Base-by-base conservation (phyloP, 208 protist species). In the Acanthamoeba sp. region DNA sequence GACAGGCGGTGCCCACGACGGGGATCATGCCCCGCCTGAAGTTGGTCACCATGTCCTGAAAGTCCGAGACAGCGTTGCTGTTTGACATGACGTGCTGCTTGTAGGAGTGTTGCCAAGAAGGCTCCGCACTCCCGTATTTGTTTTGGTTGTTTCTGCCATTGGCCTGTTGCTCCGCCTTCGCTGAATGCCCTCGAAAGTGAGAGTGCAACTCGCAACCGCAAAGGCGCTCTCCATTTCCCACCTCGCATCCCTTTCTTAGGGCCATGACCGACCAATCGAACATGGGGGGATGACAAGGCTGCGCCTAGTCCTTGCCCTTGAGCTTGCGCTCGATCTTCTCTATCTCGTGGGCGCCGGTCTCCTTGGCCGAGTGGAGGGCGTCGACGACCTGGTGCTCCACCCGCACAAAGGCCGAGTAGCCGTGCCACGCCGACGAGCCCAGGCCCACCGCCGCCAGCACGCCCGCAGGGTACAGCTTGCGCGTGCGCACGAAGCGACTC, bases 301-400 rank as follows among this genome's bases (percentile, higher is more conserved):
- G 45, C 5, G 45, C 12, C 27, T 27, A 76, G 66, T 76, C 66
- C 32, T 29, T 76, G 66, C 66, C 66, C n/a, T 36, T 76, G 66
- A 76, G 66, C 66, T 76, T 76, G 66, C 66, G 66, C 24, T 76
- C 32, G 66, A 76, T 42, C 32, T 76, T 76, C 32, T 76, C 66
- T 7, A 76, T 20, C 32, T 76, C 66, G 16, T 76, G 66, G 14
- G 36, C 7, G 66, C 32, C n/a, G 18, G n/a, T 76, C 32, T 76
- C 29, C 66, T 76, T 76, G 16, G 66, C 66, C n/a, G 66, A 76
- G 66, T 76, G 66, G n/a, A 76, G 24, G 34, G 66, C 66, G n/a
- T 76, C 66, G 24, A 10, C 66, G 29, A 76, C 66, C 66, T 76
- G 18, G 32, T 76, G 66, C 66, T 76, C 66, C n/a, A 76, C 34